These are phyloP conservation scores for Hirschfeldia incana DNA, from an alignment of 345 rosid species.

Conservation along the genomic window DNA sequence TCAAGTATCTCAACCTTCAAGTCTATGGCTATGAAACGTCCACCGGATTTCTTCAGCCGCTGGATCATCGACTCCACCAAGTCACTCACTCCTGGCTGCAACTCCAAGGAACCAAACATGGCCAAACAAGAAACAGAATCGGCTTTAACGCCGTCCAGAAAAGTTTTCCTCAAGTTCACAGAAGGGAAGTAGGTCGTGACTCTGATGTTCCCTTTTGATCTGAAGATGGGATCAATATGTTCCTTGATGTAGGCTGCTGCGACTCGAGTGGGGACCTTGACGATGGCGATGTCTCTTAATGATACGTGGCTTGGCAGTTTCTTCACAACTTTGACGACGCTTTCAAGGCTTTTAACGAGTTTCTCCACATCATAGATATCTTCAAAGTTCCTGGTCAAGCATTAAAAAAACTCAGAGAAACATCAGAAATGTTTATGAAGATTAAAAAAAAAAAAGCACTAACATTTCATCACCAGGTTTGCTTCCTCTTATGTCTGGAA, in stretches of 20 bases:
- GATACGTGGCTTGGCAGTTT: conserved; percentile 65
- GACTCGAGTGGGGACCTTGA: conserved; percentile 84
- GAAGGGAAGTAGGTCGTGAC: conserved; percentile 88
- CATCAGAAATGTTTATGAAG: background rate
- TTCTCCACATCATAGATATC: conserved; percentile 83
- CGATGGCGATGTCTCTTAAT: conserved; percentile 62
- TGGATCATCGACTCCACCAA: conserved; percentile 76
- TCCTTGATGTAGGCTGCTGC: conserved; percentile 72
- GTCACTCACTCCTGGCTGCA: conserved; percentile 70
- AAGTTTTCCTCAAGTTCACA: conserved; percentile 76
- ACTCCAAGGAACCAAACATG: conserved; percentile 77
- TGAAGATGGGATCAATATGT: conserved; percentile 65
- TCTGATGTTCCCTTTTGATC: conserved; percentile 78
- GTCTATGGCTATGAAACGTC: conserved; percentile 87
- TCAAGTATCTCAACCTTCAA: conserved; percentile 72
- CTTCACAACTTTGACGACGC: conserved; percentile 62
- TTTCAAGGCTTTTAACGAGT: conserved; percentile 66
- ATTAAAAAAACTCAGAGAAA: background rate
- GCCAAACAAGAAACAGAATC: conserved; percentile 80
- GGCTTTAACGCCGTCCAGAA: conserved; percentile 48
- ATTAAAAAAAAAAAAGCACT: too few relatives aligned
- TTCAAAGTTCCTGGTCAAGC: conserved; percentile 70
- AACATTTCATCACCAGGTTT: conserved; percentile 77
- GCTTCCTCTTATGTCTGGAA: conserved; percentile 95
- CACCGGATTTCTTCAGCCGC: conserved; percentile 71